Percentiles rank a stretch among this genome's conserved stretches.
These are phyloP conservation scores for Cudoniella acicularis DNA, from an alignment of 495 filamentous ascomycete genomes.

Conservation along the genomic window DNA sequence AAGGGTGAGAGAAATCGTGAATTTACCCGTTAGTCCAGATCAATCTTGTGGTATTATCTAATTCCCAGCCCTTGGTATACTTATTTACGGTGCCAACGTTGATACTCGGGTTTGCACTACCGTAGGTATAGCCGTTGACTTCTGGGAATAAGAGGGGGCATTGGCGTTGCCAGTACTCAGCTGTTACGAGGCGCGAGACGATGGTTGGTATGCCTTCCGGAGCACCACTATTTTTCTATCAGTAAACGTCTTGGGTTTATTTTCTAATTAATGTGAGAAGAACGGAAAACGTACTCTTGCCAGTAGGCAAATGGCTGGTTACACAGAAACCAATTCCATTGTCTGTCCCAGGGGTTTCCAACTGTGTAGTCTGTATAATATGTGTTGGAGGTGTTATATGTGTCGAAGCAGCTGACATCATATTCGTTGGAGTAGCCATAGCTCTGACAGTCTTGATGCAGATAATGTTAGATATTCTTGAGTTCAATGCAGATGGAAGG, in stretches of 20 bases:
- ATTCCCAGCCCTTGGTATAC: constrained; percentile 54
- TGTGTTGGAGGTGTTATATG: constrained; percentile 50
- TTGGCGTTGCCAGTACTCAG: constrained; percentile 52
- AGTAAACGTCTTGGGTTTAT: no score
- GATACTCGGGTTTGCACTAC: constrained; percentile 48
- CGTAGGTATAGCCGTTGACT: neutral
- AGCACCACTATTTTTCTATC: no score
- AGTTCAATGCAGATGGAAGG: no score
- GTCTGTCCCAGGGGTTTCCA: constrained; percentile 48
- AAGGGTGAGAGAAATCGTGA: no score
- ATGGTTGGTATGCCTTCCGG: constrained; percentile 36
- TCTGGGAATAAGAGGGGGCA: constrained; percentile 55
- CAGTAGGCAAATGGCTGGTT: constrained; percentile 60
- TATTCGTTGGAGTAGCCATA: no score
- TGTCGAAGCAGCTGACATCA: constrained; percentile 55
- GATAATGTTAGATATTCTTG: no score
- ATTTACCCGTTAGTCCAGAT: constrained; percentile 58
- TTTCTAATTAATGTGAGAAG: no score
- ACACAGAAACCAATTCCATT: constrained; percentile 63
- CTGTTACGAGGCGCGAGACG: constrained; percentile 52
- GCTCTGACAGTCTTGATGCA: no score
- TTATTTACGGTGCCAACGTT: no score
- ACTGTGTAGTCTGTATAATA: constrained; percentile 51
- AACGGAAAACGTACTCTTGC: no score
- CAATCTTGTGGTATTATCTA: constrained; percentile 49